These are phyloP conservation scores for Sporisorium scitamineum DNA, from an alignment of 1,284 basidiomycete genomes.

Conservation along the genomic window DNA sequence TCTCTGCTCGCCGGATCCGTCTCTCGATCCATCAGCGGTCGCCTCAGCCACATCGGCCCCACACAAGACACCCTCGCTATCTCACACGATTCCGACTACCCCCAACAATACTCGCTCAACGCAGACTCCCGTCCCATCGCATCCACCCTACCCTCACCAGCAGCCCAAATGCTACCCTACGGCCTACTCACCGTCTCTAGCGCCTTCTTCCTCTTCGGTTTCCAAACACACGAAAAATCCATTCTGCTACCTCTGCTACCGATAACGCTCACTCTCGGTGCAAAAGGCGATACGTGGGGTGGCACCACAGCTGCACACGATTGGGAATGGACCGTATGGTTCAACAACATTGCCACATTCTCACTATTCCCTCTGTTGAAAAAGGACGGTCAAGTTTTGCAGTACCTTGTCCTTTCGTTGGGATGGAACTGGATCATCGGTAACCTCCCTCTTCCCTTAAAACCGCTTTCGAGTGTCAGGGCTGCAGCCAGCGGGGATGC, in stretches of 20 bases:
- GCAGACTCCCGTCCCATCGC: constrained; percentile 72
- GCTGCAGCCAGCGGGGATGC: constrained; percentile 1
- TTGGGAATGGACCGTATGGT: constrained; percentile 82
- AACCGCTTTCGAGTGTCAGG: constrained; percentile 19
- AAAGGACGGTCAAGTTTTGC: constrained; percentile 81
- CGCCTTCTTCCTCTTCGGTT: constrained; percentile 94
- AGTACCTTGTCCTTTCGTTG: constrained; percentile 77
- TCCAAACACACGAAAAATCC: constrained; percentile 95
- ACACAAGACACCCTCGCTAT: constrained; percentile 29
- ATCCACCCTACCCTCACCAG: constrained; percentile 77
- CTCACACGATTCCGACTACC: constrained; percentile 63
- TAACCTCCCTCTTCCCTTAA: constrained; percentile 19
- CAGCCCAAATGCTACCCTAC: constrained; percentile 64
- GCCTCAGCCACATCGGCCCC: constrained; percentile 13
- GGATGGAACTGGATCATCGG: constrained; percentile 88
- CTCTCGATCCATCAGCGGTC: constrained; percentile 27
- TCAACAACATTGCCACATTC: constrained; percentile 88
- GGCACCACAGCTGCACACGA: constrained; percentile 72
- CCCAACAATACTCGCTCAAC: constrained; percentile 48
- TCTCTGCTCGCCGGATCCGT: constrained; percentile 55
- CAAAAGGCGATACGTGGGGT: constrained; percentile 70
- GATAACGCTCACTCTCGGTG: constrained; percentile 81
- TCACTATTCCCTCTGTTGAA: constrained; percentile 89
- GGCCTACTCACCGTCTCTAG: constrained; percentile 70
- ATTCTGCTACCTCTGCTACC: constrained; percentile 89